phyloP scores from a whole-genome alignment of 148 eudicot species.

The Drosera capensis region DNA sequence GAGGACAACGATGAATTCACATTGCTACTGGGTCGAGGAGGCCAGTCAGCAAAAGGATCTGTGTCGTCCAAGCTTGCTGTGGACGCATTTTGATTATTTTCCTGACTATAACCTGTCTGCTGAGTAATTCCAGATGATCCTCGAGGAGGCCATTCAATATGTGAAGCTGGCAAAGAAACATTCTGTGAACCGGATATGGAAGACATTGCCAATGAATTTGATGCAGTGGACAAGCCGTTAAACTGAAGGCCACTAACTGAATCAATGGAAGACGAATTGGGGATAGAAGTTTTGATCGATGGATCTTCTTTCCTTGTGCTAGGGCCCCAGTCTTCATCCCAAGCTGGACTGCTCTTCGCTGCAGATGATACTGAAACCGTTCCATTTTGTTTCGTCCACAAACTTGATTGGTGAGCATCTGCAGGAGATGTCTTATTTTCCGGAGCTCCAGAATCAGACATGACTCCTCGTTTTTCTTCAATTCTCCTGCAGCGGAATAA shows the following conservation, averaged over 20 bases:
- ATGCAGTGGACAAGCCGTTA: constrained; percentile 9
- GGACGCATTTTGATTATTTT: constrained; percentile 23
- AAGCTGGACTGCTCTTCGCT: constrained; percentile 37
- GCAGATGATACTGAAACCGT: constrained; percentile 24
- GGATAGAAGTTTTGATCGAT: constrained; percentile 15
- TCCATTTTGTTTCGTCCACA: constrained; percentile 22
- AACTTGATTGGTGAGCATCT: constrained; percentile 15
- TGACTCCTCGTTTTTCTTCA: constrained; percentile 88
- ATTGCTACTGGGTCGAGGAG: constrained; percentile 39
- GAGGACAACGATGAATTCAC: constrained; percentile 17
- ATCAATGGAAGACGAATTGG: constrained; percentile 15
- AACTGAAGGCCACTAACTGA: constrained; percentile 18
- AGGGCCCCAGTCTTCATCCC: constrained; percentile 90
- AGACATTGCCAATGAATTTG: constrained; percentile 15
- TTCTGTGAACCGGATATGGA: constrained; percentile 31
- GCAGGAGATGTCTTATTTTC: constrained; percentile 35
- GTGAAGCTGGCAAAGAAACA: constrained; percentile 50
- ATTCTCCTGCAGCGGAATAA: constrained; percentile 40
- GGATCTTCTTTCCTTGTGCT: constrained; percentile 19
- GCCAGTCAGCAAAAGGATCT: constrained; percentile 98
- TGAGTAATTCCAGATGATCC: constrained; percentile 23
- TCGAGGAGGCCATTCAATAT: constrained; percentile 91
- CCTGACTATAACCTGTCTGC: constrained; percentile 17
- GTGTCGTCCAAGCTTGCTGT: constrained; percentile 37
- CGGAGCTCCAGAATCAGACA: constrained; percentile 47